These are phyloP conservation scores for Penicillium salamii DNA, from an alignment of 495 filamentous ascomycete genomes.

Conservation along the genomic window DNA sequence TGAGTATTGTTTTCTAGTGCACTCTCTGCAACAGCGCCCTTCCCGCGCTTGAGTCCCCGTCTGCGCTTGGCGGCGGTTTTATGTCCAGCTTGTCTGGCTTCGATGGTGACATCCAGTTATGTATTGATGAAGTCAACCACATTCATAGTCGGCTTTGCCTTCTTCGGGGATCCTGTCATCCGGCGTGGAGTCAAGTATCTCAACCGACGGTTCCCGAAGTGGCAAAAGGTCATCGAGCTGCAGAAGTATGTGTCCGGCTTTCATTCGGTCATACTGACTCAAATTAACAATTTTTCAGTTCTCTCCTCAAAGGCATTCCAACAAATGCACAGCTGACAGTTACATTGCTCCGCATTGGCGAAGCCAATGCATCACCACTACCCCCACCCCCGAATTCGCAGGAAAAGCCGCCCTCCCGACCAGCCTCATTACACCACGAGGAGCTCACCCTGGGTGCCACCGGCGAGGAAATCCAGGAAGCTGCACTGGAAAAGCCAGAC, in stretches of 20 bases:
- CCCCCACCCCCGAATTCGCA: slow-evolving; percentile 67
- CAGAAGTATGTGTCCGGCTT: slow-evolving; percentile 50
- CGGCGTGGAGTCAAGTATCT: slow-evolving; percentile 56
- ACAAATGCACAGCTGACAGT: slow-evolving; percentile 85
- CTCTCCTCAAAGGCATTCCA: slow-evolving; percentile 75
- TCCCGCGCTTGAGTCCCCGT: slow-evolving; percentile 59
- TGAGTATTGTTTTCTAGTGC: slow-evolving; percentile 43
- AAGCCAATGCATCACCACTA: slow-evolving; percentile 74
- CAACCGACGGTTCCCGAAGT: slow-evolving; percentile 66
- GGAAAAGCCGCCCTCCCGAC: slow-evolving; percentile 47
- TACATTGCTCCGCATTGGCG: slow-evolving; percentile 79
- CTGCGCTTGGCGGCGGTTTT: slow-evolving; percentile 61
- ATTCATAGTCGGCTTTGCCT: slow-evolving; percentile 63
- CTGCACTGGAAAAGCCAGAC: slow-evolving; percentile 14
- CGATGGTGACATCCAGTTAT: slow-evolving; percentile 63
- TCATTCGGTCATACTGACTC: no score
- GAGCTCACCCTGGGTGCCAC: slow-evolving; percentile 45
- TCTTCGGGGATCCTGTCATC: slow-evolving; percentile 81
- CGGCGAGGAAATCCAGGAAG: slow-evolving; percentile 50
- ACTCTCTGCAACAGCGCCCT: slow-evolving; percentile 72
- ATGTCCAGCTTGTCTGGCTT: slow-evolving; percentile 54
- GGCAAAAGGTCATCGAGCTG: slow-evolving; percentile 71
- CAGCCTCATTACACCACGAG: slow-evolving; percentile 31
- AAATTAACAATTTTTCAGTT: slow-evolving; percentile 37
- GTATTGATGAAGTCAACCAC: slow-evolving; percentile 64